Evolutionary conservation across 1,139 yeast species (phyloP), one percentile per base, ranked within the genome.

Genomic region (Ashbya aceris): DNA sequence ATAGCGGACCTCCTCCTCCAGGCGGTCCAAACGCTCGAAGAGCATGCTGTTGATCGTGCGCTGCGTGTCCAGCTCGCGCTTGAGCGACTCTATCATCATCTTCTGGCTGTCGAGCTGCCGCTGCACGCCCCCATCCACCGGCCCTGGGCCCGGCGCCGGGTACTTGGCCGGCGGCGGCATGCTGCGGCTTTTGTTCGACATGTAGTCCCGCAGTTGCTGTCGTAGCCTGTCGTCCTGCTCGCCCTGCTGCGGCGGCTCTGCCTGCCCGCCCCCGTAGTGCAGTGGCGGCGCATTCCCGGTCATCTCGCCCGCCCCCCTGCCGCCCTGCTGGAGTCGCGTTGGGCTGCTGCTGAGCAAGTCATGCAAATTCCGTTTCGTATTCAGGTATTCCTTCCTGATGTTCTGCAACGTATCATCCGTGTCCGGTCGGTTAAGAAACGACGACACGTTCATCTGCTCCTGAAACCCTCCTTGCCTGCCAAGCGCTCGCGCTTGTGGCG

Each of bases 361-460:
- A 11, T 50, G 53, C 32, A 51, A 40, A 26, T 51, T 51, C 38
- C 46, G 43, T 41, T 51, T 57, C 10, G 58, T 55, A 12, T 52
- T 53, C 42, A 54, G 44, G 33, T 55, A 56, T 40, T 57, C 56
- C 36, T 50, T 51, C 38, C 58, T 52, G 9, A 57, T 50, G 38
- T 51, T 54, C 40, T 51, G 55, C 29, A 57, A 41, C n/a, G 61
- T 57, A 38, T 58, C 62, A 42, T 58, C 61, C 14, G 48, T 50
- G 17, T 56, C 61, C 14, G 53, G 54, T 27, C 48, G 45, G 31
- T 43, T 49, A 39, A 53, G 48, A 38, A 51, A 52, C 5, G 45
- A 29, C 20, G 40, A 33, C 13, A 37, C 37, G 27, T 41, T 38
- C 44, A 41, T 41, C 12, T 20, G 30, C 28, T 27, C 29, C 13